These are phyloP conservation scores for Ophiocordyceps camponoti-saundersi DNA, from an alignment of 2,329 filamentous ascomycete genomes.

Conservation along the genomic window DNA sequence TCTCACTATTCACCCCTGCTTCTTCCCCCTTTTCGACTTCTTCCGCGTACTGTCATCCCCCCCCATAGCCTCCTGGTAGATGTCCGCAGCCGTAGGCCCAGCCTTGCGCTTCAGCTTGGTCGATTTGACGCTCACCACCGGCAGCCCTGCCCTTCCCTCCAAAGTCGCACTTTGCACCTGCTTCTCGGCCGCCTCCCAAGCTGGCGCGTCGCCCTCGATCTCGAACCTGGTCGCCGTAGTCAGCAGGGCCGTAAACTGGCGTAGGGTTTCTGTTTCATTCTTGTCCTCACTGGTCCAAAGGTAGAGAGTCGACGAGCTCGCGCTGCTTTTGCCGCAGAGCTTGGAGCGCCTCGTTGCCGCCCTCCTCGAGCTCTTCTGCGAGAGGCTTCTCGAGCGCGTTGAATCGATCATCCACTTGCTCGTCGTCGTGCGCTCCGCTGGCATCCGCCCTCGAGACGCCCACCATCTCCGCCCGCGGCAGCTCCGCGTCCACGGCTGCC, in stretches of 20 bases:
- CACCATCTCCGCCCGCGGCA: slow-evolving; percentile 40
- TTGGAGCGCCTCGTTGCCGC: slow-evolving; percentile 56
- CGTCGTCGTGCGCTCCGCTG: slow-evolving; percentile 51
- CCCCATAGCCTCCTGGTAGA: slow-evolving; percentile 43
- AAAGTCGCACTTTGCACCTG: slow-evolving; percentile 45
- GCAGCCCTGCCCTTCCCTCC: slow-evolving; percentile 36
- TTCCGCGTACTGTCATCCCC: slow-evolving; percentile 40
- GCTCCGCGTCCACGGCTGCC: slow-evolving; percentile 49
- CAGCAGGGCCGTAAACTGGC: too few relatives aligned
- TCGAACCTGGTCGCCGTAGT: slow-evolving; percentile 32
- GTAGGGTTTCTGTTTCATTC: too few relatives aligned
- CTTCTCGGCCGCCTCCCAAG: slow-evolving; percentile 57
- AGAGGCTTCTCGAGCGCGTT: slow-evolving; percentile 54
- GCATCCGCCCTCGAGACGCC: slow-evolving; percentile 43
- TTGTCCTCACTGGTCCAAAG: slow-evolving; percentile 53
- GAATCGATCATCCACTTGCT: slow-evolving; percentile 47
- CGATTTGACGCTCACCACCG: slow-evolving; percentile 70
- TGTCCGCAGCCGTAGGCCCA: slow-evolving; percentile 37
- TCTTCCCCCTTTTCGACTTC: slow-evolving; percentile 29
- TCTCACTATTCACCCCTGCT: slow-evolving; percentile 10
- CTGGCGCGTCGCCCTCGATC: slow-evolving; percentile 42
- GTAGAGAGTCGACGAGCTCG: slow-evolving; percentile 77
- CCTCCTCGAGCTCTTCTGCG: slow-evolving; percentile 72
- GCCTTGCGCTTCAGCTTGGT: slow-evolving; percentile 63
- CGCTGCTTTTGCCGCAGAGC: slow-evolving; percentile 65